Evolutionary conservation across 1,284 basidiomycete species (phyloP), one percentile per base, ranked within the genome.

Genomic region (Trametes sp.): DNA sequence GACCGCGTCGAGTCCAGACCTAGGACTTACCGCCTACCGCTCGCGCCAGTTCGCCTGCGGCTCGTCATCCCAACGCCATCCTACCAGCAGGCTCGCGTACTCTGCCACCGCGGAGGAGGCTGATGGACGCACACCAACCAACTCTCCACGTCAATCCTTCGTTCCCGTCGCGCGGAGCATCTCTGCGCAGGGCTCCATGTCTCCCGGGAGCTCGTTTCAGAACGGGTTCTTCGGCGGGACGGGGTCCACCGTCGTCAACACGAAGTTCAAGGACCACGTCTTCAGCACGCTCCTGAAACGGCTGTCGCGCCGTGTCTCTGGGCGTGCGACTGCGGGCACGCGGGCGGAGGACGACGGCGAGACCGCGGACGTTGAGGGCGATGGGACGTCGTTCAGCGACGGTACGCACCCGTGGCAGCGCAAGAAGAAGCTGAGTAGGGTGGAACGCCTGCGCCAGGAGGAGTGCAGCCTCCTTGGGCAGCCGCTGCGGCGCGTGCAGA

Each of bases 161-260:
- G 16, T 62, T 4, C 62, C 54, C 21, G 57, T 42, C n/a, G 41
- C 55, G 23, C 55, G 61, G 38, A 59, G 52, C 26, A 46, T 62
- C n/a, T 54, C 62, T 2, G 61, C 56, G 16, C 61, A 66, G 41
- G 68, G 54, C 1, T 49, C 67, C 10, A 46, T 66, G 52, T 70
- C 69, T 8, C 61, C 72, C 5, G 69, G 65, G 19, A 60, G 62
- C 38, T 59, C 63, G 46, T 68, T 65, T 35, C 57, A 69, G 36
- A 67, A 57, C 28, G 73, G 84, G 63, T 82, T 82, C 82, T 94
- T 93, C 70, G 92, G 91, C 41, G 96, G 96, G 3, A 93, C 89
- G 1, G 96, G 96, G 0, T 94, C 93, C 16, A 98, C 96, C 1
- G 87, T 89, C 49, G 95, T 98, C 59, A 98, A 98, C 75, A 94